Evolutionary conservation across 345 rosid species (phyloP), one percentile per base, ranked within the genome.

Genomic region (Eucalyptus pumila): DNA sequence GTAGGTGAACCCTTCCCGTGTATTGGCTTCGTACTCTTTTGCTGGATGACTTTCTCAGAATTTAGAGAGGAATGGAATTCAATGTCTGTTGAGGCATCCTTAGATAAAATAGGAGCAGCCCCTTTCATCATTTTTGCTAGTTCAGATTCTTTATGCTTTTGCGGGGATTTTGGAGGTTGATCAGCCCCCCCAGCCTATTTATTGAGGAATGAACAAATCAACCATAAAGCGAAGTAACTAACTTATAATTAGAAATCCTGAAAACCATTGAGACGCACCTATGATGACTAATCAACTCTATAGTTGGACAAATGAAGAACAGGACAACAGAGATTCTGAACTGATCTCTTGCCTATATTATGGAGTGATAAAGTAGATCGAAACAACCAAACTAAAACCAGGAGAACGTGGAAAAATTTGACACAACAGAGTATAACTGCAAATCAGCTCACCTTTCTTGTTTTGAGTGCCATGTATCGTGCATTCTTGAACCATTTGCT

Each of bases 401-500:
- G 30, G 45, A 32, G 24, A 88, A 72, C 4, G 4, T 32, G 69
- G 86, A 30, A 85, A 58, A 40, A 80, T 49, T 49, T 34, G 45
- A 15, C 56, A 45, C 80, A 50, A 48, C 32, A 14, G 88, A 45
- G 48, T n/a, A 52, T 81, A 26, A 72, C 17, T 47, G 87, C 30
- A 80, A 32, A 65, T 37, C 37, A 87, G 30, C 91, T 90, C 81
- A 98, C 99, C 99, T 96, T 98, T 91, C 99, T 94, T 85, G 92
- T 93, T 92, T 94, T 95, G 62, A 96, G 92, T 49, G 99, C 98
- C 90, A 94, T 86, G 90, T 97, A 98, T 44, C 99, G 94, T 23
- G 99, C 93, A 92, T 98, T 98, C 95, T 96, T 97, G 93, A 98
- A 98, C 99, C 99, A 98, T 93, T 97, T 97, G 94, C 94, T 95